Conservation (phyloP, 192 early-diverging fungal genomes). For the Coemansia sp. region DNA sequence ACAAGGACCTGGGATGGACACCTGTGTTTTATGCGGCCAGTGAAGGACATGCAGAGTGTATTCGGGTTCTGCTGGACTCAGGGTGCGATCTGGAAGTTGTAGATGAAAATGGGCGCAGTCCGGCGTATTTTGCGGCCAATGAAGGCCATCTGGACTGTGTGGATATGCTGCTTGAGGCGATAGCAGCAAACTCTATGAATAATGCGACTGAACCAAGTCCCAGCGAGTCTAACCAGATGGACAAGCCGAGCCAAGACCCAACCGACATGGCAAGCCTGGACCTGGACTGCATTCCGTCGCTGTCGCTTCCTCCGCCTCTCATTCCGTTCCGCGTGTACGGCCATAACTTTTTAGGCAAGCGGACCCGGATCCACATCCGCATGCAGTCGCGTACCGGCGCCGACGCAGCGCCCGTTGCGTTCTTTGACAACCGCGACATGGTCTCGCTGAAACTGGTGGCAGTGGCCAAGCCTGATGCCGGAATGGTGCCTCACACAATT, state of each 20-base stretch:
- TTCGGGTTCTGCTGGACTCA: conserved; percentile 74
- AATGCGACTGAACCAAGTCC: neutral
- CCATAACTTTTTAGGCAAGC: conserved; percentile 94
- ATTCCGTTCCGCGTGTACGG: conserved; percentile 98
- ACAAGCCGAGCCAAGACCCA: conserved; percentile 28
- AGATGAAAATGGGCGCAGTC: conserved; percentile 83
- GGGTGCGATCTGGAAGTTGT: conserved; percentile 69
- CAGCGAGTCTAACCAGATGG: neutral
- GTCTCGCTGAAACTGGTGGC: conserved; percentile 83
- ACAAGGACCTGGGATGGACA: conserved; percentile 94
- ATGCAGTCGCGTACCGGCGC: conserved; percentile 56
- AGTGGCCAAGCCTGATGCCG: conserved; percentile 82
- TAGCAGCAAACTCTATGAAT: neutral
- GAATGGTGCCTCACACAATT: conserved; percentile 86
- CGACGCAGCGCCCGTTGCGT: conserved; percentile 31
- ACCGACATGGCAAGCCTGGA: conserved; percentile 60
- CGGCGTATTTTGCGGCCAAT: conserved; percentile 88
- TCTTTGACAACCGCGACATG: conserved; percentile 44
- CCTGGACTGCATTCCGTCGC: conserved; percentile 87
- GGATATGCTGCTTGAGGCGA: conserved; percentile 70
- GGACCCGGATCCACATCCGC: conserved; percentile 79
- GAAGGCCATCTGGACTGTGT: conserved; percentile 88
- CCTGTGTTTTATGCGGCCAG: conserved; percentile 94
- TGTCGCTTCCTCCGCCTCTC: conserved; percentile 95
- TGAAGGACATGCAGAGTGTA: conserved; percentile 85